phyloP scores from a whole-genome alignment of 1,284 basidiomycete species.

The Tilletia indica region DNA sequence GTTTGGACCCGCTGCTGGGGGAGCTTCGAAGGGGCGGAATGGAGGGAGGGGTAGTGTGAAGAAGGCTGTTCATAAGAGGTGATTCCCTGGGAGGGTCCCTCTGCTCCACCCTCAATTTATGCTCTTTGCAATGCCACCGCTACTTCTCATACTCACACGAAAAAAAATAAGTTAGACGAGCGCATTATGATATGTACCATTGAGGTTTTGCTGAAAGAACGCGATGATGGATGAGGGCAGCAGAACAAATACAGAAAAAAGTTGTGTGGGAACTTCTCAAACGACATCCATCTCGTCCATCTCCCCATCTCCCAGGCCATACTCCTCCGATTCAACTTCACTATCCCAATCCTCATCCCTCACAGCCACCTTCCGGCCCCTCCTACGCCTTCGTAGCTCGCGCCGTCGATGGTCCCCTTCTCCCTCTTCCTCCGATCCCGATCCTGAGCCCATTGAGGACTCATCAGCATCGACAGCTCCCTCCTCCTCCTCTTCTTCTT shows the following conservation, averaged over 20 bases:
- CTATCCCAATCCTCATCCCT: constrained; percentile 34
- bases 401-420: not conserved
- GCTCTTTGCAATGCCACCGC: no score
- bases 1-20: not conserved
- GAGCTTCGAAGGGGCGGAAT: not conserved
- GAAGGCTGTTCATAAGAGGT: no score
- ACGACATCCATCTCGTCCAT: constrained; percentile 32
- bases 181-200: no score
- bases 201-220: no score
- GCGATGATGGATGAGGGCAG: no score
- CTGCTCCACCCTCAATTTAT: no score
- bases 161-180: no score
- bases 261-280: not conserved
- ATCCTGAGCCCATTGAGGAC: not conserved
- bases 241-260: no score
- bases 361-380: not conserved
- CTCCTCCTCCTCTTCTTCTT: not conserved
- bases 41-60: not conserved
- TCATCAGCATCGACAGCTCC: constrained; percentile 1
- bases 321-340: constrained; percentile 30
- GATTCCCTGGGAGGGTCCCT: no score
- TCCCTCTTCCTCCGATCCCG: not conserved
- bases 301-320: constrained; percentile 30
- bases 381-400: not conserved
- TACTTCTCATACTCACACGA: no score